Evolutionary conservation across 192 early-diverging fungal species (phyloP).

Genomic region (Allomyces arbusculus): DNA sequence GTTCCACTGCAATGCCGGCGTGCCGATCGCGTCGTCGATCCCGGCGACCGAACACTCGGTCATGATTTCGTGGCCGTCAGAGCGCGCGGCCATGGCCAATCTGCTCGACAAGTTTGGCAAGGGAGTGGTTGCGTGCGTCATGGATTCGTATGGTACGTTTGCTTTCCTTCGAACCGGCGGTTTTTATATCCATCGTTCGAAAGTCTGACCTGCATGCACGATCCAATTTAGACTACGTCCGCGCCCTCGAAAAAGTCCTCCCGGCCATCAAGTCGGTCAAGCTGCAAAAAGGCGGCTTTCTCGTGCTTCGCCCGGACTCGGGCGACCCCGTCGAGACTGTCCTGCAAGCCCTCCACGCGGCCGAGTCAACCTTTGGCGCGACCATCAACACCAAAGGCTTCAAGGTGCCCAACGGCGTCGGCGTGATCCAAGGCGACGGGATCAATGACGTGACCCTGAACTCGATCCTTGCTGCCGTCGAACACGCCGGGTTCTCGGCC

Average conservation of each 20-base stretch:
- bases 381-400: conserved; percentile 52
- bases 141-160: conserved; percentile 54
- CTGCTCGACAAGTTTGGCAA: conserved; percentile 45
- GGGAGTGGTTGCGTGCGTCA: conserved; percentile 63
- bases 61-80: conserved; percentile 53
- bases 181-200: too few relatives aligned
- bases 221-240: conserved; percentile 26
- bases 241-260: conserved; percentile 50
- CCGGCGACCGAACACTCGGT: conserved; percentile 83
- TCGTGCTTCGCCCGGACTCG: conserved; percentile 68
- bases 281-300: conserved; percentile 49
- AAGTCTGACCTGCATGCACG: too few relatives aligned
- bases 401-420: conserved; percentile 46
- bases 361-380: conserved; percentile 50
- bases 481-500: conserved; percentile 40
- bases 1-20: conserved; percentile 48
- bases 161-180: too few relatives aligned
- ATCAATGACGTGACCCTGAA: conserved; percentile 31
- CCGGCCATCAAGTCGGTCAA: conserved; percentile 46
- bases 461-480: conserved; percentile 32
- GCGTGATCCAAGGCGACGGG: conserved; percentile 74
- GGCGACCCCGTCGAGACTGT: conserved; percentile 62
- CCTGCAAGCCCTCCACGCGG: conserved; percentile 44
- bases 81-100: conserved; percentile 46
- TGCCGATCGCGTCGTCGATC: conserved; percentile 51